Base-by-base conservation (phyloP, 306 rosid species). In the Herpetospermum pedunculosum region DNA sequence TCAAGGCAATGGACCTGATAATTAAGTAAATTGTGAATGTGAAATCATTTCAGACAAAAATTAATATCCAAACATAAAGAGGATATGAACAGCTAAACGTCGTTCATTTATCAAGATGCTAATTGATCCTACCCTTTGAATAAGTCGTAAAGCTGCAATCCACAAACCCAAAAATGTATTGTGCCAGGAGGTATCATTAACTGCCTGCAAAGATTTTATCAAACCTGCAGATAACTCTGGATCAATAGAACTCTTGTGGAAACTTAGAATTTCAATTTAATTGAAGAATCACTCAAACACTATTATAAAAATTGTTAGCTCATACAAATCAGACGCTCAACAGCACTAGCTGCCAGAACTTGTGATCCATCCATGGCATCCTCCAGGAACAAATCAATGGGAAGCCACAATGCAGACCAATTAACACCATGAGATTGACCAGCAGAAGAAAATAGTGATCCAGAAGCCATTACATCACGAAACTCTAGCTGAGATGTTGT, bases 351-450 rank as follows among this genome's bases (percentile, higher is more conserved):
- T 72, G 84, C 87, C 64, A 85, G 71, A 69, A 76, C 90, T 70
- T 88, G 87, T 55, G 87, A 79, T 76, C 88, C 95, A 81, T 86
- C 90, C 92, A 91, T 83, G 53, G 92, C 88, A 83, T 94, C 95
- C 83, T 94, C 96, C 78, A 94, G 81, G 68, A 89, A 85, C 78
- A 94, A 75, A 86, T 94, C 98, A 73, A 94, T 77, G 57, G 98
- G 97, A 87, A 94, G 89, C 98, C 98, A 94, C 54, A 85, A 77
- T 4, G 87, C 78, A 74, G 97, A 89, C 81, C 84, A 86, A 80
- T 76, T 81, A 82, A 81, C 83, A 46, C 94, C 96, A 64, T 75
- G 83, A 76, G 87, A 80, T 75, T 85, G 92, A 53, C 73, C 80
- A 41, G 85, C 77, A 75, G 84, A 83, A 77, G 88, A 81, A 59